Conservation (phyloP, 441 rosid species). For the Pelargonium myrrhifolium region DNA sequence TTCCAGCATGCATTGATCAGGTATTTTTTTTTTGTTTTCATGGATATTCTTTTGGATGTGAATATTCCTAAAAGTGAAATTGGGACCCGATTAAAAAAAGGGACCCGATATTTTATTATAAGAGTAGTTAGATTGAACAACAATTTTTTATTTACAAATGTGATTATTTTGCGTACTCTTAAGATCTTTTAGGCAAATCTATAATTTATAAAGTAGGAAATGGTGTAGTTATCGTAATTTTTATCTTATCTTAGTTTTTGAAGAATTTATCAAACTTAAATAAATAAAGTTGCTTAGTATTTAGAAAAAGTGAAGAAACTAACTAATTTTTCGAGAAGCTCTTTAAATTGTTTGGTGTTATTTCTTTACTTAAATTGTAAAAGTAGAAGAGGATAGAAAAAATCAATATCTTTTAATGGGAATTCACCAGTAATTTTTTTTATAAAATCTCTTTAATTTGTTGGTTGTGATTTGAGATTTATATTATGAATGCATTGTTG, state of each 20-base stretch:
- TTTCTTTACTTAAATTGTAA: background rate
- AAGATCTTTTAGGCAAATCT: background rate
- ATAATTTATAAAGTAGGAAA: background rate
- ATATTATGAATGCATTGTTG: background rate
- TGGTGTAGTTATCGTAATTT: background rate
- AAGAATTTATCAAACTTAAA: background rate
- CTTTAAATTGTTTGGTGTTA: background rate
- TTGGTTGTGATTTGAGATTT: background rate
- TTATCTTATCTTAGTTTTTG: background rate
- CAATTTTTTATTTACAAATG: background rate
- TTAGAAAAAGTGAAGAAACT: background rate
- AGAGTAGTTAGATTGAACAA: background rate
- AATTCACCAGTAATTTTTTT: background rate
- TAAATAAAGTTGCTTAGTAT: background rate
- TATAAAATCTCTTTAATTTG: background rate
- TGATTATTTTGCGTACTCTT: background rate
- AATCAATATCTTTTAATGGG: background rate
- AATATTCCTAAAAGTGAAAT: background rate
- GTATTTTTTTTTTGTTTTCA: conserved; percentile 46
- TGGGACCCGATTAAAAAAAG: background rate
- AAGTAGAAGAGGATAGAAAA: background rate
- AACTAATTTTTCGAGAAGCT: background rate
- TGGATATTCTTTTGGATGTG: too few species aligned
- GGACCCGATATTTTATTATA: background rate
- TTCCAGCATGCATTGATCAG: conserved; percentile 99